A percentile compares a stretch with the other conserved stretches of the same genome.
Evolutionary conservation across 208 protist genomes (phyloP).

Genomic region (Trypanosoma brucei): DNA sequence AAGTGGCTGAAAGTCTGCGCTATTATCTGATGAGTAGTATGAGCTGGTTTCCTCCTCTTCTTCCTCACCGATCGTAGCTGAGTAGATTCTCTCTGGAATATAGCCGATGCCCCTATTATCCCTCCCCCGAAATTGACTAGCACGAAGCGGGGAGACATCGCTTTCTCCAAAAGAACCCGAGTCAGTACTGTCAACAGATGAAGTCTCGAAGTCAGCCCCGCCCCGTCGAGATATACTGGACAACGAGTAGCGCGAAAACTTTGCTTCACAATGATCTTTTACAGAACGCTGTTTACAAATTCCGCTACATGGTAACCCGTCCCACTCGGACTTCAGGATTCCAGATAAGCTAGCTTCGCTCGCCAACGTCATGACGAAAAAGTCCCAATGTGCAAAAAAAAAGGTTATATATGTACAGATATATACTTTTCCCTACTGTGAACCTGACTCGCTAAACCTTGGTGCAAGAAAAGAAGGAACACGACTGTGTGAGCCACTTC

Average conservation of each 20-base stretch:
- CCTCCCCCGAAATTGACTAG: conserved; percentile 3
- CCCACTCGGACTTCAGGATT: too few relatives aligned
- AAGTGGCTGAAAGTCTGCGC: conserved; percentile 52
- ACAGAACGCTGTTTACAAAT: too few relatives aligned
- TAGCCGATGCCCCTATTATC: conserved; percentile 8
- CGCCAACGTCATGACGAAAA: neutral
- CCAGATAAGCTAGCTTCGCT: neutral
- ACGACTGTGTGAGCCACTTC: neutral
- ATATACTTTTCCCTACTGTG: neutral
- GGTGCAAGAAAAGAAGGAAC: conserved; percentile 6
- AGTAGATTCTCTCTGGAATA: conserved; percentile 12
- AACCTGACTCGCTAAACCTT: neutral
- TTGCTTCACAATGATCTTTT: too few relatives aligned
- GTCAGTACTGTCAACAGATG: neutral
- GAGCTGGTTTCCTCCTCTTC: conserved; percentile 25
- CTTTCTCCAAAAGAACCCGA: neutral
- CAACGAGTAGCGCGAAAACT: too few relatives aligned
- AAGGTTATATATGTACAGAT: neutral
- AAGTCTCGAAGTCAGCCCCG: neutral
- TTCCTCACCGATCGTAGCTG: conserved; percentile 23
- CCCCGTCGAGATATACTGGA: too few relatives aligned
- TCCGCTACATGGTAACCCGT: too few relatives aligned
- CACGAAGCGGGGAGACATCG: conserved; percentile 8
- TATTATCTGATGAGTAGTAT: conserved; percentile 35
- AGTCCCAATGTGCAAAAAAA: neutral